Percentiles rank a stretch among this genome's conserved stretches.
Conservation (phyloP, 805 yeast genomes). For the Ogataea paraovalis region DNA sequence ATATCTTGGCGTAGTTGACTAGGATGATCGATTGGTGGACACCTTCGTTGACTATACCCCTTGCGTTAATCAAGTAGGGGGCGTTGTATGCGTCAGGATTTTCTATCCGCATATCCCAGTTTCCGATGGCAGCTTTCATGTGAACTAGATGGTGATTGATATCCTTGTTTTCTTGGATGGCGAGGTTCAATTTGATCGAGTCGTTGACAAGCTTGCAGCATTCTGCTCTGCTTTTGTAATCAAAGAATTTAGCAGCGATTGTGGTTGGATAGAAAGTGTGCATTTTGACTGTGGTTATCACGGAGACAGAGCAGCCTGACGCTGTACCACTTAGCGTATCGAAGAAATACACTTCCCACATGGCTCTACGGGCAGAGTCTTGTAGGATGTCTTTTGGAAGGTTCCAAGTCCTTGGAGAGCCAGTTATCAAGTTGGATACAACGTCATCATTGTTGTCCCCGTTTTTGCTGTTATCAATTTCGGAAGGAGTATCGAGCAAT, state of each 20-base stretch:
- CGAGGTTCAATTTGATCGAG: slow-evolving; percentile 44
- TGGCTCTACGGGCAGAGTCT: slow-evolving; percentile 40
- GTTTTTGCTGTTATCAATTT: slow-evolving; percentile 14
- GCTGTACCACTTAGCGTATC: slow-evolving; percentile 54
- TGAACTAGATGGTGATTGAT: slow-evolving; percentile 34
- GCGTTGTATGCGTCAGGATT: slow-evolving; percentile 40
- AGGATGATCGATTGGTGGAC: slow-evolving; percentile 47
- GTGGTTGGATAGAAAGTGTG: slow-evolving; percentile 37
- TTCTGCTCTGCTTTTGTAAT: slow-evolving; percentile 43
- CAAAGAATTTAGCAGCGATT: slow-evolving; percentile 36
- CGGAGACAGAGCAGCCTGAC: slow-evolving; percentile 43
- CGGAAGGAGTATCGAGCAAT: slow-evolving; percentile 8
- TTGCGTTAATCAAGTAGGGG: slow-evolving; percentile 39
- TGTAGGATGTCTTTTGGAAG: slow-evolving; percentile 22
- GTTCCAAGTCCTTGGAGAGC: slow-evolving; percentile 15
- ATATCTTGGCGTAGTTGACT: slow-evolving; percentile 50
- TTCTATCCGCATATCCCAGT: slow-evolving; percentile 45
- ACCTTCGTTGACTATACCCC: slow-evolving; percentile 49
- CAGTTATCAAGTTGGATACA: slow-evolving; percentile 8
- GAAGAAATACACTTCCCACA: slow-evolving; percentile 51
- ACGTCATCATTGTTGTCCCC: too few species aligned
- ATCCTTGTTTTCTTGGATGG: slow-evolving; percentile 38
- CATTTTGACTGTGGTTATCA: slow-evolving; percentile 33
- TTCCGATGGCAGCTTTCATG: slow-evolving; percentile 44
- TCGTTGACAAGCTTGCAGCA: slow-evolving; percentile 47